Conservation (phyloP, 73 alveolate genomes). For the Urostyla sp. region DNA sequence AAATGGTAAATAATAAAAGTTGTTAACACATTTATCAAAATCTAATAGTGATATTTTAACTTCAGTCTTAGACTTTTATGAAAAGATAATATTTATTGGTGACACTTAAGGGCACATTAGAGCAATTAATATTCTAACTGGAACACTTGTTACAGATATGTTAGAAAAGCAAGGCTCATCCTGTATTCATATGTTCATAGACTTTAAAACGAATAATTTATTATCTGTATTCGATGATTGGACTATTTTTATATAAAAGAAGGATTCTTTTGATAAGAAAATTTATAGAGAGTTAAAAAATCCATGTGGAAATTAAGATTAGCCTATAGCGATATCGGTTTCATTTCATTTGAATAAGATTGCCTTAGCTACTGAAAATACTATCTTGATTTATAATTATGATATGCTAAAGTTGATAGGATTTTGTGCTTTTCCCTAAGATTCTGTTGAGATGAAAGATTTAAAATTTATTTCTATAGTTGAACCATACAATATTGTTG, state of each 20-base stretch:
- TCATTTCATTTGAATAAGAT: constrained; percentile 11
- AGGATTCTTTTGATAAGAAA: constrained; percentile 11
- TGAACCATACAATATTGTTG: constrained; percentile 17
- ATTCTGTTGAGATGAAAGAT: constrained; percentile 10
- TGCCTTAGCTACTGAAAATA: constrained; percentile 21
- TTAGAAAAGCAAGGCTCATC: background rate
- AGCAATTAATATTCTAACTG: constrained; percentile 1
- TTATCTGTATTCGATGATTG: constrained; percentile 23
- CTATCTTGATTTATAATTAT: constrained; percentile 22
- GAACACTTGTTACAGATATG: background rate
- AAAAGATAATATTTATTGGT: background rate
- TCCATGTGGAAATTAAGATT: constrained; percentile 12
- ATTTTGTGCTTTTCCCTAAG: background rate
- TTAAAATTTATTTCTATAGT: background rate
- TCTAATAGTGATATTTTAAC: background rate
- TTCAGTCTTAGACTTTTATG: background rate
- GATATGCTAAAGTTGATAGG: constrained; percentile 8
- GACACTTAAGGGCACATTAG: constrained; percentile 16
- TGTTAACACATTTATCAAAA: constrained; percentile 7
- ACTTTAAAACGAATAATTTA: background rate
- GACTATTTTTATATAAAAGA: constrained; percentile 1
- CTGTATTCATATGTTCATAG: background rate
- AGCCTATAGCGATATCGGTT: background rate
- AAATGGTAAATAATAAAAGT: background rate
- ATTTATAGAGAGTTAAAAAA: constrained; percentile 18